Evolutionary conservation across 495 filamentous ascomycete species (phyloP).

Genomic region (Neurospora tetrasperma): DNA sequence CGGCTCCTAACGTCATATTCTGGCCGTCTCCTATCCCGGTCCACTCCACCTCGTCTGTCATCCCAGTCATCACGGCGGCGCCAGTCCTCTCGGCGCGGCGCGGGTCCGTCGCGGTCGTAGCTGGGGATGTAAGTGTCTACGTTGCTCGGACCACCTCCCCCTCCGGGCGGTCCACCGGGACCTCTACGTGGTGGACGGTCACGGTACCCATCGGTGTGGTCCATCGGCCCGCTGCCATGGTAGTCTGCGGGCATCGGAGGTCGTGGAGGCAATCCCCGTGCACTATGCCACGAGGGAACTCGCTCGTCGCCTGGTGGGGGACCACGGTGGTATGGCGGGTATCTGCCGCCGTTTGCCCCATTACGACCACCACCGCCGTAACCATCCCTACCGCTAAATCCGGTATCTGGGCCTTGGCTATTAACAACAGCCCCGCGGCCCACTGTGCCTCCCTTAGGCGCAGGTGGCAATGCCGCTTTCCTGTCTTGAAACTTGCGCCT

Average conservation of each 20-base stretch:
- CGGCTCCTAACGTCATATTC: constrained; percentile 41
- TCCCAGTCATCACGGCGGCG: constrained; percentile 37
- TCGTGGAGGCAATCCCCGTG: constrained; percentile 35
- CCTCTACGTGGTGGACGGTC: constrained; percentile 19
- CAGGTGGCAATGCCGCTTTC: constrained; percentile 69
- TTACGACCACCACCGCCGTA: constrained; percentile 24
- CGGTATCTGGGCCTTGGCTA: constrained; percentile 33
- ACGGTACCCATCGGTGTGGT: constrained; percentile 28
- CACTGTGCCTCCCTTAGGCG: constrained; percentile 79
- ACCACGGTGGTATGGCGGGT: constrained; percentile 21
- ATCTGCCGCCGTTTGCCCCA: constrained; percentile 31
- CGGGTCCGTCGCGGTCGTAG: constrained; percentile 33
- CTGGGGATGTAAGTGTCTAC: constrained; percentile 54
- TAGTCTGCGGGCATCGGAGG: constrained; percentile 32
- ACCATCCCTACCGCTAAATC: constrained; percentile 36
- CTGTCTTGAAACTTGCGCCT: constrained; percentile 76
- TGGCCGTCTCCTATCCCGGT: constrained; percentile 18
- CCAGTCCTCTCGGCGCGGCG: constrained; percentile 34
- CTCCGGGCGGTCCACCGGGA: constrained; percentile 18
- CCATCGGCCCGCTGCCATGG: constrained; percentile 20
- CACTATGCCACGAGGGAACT: constrained; percentile 38
- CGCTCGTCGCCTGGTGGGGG: constrained; percentile 33
- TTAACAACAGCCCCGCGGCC: constrained; percentile 62
- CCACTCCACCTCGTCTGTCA: constrained; percentile 28
- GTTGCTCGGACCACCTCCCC: constrained; percentile 23